Percentiles rank a stretch among this genome's conserved stretches.
These are phyloP conservation scores for Trypanosomatidae sp. DNA, from an alignment of 208 protist genomes.

Conservation along the genomic window DNA sequence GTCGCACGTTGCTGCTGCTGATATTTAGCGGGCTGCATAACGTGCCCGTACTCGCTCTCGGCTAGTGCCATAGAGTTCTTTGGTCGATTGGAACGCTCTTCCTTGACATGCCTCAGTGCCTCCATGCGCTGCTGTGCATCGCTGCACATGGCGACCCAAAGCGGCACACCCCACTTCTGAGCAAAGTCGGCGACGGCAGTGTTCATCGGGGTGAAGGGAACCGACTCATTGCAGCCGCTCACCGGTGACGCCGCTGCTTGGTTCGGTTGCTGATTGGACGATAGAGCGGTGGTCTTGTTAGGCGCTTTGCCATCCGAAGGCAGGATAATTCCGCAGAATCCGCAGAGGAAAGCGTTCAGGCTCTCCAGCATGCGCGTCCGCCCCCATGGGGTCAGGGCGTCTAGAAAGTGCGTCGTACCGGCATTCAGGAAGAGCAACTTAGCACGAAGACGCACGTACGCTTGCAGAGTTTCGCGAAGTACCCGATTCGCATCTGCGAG, in stretches of 20 bases:
- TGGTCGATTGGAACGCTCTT: neutral
- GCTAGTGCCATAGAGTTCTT: neutral
- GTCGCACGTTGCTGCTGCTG: neutral
- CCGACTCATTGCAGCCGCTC: slow-evolving; percentile 2
- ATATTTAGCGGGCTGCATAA: neutral
- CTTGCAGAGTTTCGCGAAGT: slow-evolving; percentile 50
- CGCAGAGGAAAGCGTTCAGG: slow-evolving; percentile 36
- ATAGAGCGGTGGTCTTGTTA: neutral
- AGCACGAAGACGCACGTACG: slow-evolving; percentile 50
- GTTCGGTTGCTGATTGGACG: neutral
- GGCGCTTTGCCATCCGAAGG: neutral
- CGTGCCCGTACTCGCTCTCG: neutral
- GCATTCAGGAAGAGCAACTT: slow-evolving; percentile 46
- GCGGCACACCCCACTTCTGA: slow-evolving; percentile 50
- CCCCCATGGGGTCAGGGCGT: slow-evolving; percentile 45
- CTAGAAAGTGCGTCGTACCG: slow-evolving; percentile 47
- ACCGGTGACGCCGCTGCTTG: neutral
- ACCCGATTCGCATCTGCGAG: slow-evolving; percentile 43
- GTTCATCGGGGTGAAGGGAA: slow-evolving; percentile 19
- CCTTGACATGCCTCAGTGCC: neutral
- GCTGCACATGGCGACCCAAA: slow-evolving; percentile 65
- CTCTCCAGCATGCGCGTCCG: slow-evolving; percentile 32
- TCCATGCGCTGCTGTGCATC: slow-evolving; percentile 24
- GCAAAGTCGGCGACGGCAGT: slow-evolving; percentile 38
- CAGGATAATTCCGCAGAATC: slow-evolving; percentile 18